These are phyloP conservation scores for Chenopodium formosanum DNA, from an alignment of 148 eudicot genomes.

Conservation along the genomic window DNA sequence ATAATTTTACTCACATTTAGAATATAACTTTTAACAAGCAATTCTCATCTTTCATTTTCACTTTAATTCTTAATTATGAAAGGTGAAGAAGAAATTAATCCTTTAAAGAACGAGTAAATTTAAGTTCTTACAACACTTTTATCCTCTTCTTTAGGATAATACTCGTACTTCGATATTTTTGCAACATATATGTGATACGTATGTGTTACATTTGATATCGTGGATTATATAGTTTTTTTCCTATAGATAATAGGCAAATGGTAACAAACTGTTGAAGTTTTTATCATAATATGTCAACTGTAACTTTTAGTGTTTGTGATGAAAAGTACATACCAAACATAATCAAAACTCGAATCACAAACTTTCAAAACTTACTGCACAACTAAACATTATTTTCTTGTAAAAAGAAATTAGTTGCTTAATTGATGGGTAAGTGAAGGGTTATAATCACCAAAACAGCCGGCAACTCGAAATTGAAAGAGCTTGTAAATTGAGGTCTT, in stretches of 20 bases:
- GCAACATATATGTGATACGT: too few species aligned
- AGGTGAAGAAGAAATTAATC: neutral
- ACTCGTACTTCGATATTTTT: too few species aligned
- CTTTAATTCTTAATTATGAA: neutral
- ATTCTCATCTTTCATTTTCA: conserved; percentile 1
- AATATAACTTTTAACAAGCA: conserved; percentile 4
- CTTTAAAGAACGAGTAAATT: too few species aligned
- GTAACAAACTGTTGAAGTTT: too few species aligned
- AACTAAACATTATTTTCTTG: neutral
- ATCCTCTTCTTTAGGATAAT: too few species aligned
- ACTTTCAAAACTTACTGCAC: neutral
- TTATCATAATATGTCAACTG: too few species aligned
- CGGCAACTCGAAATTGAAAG: conserved; percentile 15
- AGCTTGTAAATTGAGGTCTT: conserved; percentile 12
- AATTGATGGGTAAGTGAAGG: conserved; percentile 15
- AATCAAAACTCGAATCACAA: neutral
- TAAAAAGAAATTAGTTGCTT: neutral
- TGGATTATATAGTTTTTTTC: too few species aligned
- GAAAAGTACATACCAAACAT: neutral
- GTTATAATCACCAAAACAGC: conserved; percentile 10
- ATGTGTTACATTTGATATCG: too few species aligned
- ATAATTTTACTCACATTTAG: conserved; percentile 9
- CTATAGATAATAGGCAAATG: too few species aligned
- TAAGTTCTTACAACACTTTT: neutral
- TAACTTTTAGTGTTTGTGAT: neutral